Conservation (phyloP, 78 protist genomes). For the Guillardia theta region DNA sequence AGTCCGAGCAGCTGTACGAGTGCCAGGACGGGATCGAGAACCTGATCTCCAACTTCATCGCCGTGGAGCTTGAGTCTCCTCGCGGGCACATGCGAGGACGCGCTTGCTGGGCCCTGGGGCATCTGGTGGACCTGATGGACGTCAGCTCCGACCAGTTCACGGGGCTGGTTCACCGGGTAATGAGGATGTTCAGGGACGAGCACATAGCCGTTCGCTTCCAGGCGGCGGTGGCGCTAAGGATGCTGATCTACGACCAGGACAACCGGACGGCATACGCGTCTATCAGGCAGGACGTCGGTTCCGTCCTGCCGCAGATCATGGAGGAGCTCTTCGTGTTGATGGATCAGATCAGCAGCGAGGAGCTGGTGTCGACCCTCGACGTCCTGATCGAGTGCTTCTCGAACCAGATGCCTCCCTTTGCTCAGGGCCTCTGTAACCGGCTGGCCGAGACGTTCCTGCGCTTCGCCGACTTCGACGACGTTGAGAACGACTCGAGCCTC, state of each 20-base stretch:
- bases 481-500: background rate
- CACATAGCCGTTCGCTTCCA: background rate
- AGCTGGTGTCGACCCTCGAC: background rate
- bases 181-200: background rate
- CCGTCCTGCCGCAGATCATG: background rate
- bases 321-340: background rate
- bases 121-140: background rate
- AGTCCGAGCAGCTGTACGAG: too few species aligned
- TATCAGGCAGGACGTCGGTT: background rate
- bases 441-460: background rate
- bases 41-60: background rate
- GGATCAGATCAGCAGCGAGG: background rate
- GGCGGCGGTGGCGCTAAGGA: background rate
- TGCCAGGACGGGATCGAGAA: background rate
- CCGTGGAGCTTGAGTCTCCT: background rate
- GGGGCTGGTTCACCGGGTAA: too few species aligned
- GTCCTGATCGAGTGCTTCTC: background rate
- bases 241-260: constrained; percentile 2
- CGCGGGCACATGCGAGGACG: background rate
- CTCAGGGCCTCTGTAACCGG: background rate
- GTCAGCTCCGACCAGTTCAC: background rate
- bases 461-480: background rate
- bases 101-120: background rate
- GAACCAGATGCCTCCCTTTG: background rate
- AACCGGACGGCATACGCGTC: background rate